These are phyloP conservation scores for Xylariaceae sp. DNA, from an alignment of 2,329 filamentous ascomycete species.

Conservation along the genomic window DNA sequence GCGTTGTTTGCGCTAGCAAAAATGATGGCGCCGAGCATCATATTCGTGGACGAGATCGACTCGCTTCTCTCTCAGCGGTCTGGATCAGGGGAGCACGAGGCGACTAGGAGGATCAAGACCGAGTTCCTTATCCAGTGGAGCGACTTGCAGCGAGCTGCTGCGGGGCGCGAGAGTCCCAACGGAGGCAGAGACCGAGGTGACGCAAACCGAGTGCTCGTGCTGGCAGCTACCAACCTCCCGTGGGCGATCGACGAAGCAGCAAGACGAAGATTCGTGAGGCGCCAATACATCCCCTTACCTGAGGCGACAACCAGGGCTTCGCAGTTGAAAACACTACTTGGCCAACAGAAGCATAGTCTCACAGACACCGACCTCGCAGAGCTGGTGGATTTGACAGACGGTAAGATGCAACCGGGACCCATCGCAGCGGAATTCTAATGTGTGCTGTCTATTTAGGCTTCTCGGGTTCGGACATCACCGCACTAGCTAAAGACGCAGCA, in stretches of 20 bases:
- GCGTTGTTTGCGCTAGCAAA: constrained; percentile 92
- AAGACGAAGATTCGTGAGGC: constrained; percentile 82
- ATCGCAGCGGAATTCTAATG: constrained; percentile 8
- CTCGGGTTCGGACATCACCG: constrained; percentile 95
- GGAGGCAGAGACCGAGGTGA: constrained; percentile 75
- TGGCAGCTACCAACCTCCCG: constrained; percentile 93
- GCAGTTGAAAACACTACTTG: constrained; percentile 78
- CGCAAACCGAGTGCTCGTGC: constrained; percentile 83
- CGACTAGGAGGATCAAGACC: constrained; percentile 91
- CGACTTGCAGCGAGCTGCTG: constrained; percentile 87
- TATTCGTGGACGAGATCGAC: constrained; percentile 98
- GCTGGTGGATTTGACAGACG: constrained; percentile 81
- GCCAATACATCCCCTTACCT: constrained; percentile 94
- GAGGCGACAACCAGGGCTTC: constrained; percentile 78
- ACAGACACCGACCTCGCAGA: constrained; percentile 70
- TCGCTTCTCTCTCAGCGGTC: constrained; percentile 84
- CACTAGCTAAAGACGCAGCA: constrained; percentile 93
- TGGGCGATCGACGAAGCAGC: constrained; percentile 99
- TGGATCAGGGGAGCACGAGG: constrained; percentile 86
- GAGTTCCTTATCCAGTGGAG: constrained; percentile 99
- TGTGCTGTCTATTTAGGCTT: constrained; percentile 65
- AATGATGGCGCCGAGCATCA: constrained; percentile 87
- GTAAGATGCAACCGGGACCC: constrained; percentile 50
- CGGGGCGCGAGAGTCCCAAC: constrained; percentile 72
- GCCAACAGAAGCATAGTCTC: constrained; percentile 84